phyloP scores from a whole-genome alignment of 164 flowering plant species.

The Macadamia tetraphylla region DNA sequence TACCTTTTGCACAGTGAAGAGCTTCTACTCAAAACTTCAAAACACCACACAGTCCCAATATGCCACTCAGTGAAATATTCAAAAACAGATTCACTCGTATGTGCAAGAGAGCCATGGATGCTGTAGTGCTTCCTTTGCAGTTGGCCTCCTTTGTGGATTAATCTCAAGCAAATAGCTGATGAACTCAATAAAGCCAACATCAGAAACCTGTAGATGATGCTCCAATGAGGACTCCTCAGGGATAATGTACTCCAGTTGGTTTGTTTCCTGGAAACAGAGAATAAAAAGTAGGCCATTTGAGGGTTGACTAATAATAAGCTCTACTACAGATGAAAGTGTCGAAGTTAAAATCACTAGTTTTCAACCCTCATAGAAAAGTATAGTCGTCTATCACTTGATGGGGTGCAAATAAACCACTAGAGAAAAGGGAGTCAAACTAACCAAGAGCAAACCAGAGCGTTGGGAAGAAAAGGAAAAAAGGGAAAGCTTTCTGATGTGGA shows the following conservation, averaged over 20 bases:
- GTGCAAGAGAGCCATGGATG: slow-evolving; percentile 79
- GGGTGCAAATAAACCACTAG: no score
- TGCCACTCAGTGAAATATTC: neutral
- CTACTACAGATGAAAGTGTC: no score
- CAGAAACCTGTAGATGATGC: slow-evolving; percentile 49
- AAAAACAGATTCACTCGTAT: slow-evolving; percentile 22
- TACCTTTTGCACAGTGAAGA: neutral
- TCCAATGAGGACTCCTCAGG: slow-evolving; percentile 67
- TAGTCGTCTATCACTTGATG: no score
- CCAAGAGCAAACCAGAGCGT: no score
- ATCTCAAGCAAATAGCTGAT: slow-evolving; percentile 54
- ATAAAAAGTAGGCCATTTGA: neutral
- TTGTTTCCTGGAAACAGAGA: slow-evolving; percentile 45
- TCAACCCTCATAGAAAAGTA: no score
- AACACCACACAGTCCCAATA: neutral
- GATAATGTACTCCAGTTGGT: slow-evolving; percentile 60
- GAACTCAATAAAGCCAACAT: slow-evolving; percentile 51
- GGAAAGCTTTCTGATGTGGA: no score
- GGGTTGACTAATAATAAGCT: no score
- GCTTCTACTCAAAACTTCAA: neutral
- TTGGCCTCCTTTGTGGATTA: slow-evolving; percentile 66
- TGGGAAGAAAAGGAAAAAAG: no score
- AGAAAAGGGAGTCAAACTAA: no score
- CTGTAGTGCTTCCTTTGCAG: slow-evolving; percentile 73
- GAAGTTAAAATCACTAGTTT: no score